Base-by-base conservation (phyloP, 371 early-diverging fungal genomes). In the Mortierella sp. region DNA sequence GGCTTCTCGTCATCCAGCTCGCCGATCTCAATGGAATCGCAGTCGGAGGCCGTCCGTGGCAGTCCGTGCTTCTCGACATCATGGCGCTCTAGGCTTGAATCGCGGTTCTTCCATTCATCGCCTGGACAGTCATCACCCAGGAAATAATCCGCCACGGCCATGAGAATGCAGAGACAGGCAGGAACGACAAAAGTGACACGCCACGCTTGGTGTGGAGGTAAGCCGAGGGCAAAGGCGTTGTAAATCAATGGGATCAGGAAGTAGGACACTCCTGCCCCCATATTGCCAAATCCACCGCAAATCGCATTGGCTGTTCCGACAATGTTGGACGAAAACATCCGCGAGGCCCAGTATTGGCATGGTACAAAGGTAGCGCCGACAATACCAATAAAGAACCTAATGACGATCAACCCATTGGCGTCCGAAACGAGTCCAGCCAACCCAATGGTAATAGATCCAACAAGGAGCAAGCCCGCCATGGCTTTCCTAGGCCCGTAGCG, bases 321-420 rank as follows among this genome's bases (percentile, higher is more conserved):
- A 64, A 92, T 86, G 13, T 89, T 82, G 26, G 80, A 71, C 24
- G 86, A 69, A 82, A 94, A 94, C 88, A 93, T 88, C 48, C 89
- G 86, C 11, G 91, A 92, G 28, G 93, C 88, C 93, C 93, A 93
- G 80, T 88, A 89, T 85, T 93, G 94, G 80, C 94, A 94, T 19
- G 94, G 93, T 0, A 94, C 93, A 90, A 94, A 94, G 3, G 92
- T 75, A n/a, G 91, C 91, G 37, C 93, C 93, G 19, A 93, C 79
- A 34, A 92, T 83, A 40, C 93, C 93, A 78, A 92, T 88, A 69
- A 92, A 83, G 79, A 87, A 86, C 59, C 93, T 74, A 28, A 78
- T 43, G 40, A 70, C 75, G 40, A 92, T 89, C 64, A 93, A 70
- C 6, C 91, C 91, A 13, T 75, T 78, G 50, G 80, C 89, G 51